These are phyloP conservation scores for Akanthomyces dipterigenus DNA, from an alignment of 2,329 filamentous ascomycete species.

Conservation along the genomic window DNA sequence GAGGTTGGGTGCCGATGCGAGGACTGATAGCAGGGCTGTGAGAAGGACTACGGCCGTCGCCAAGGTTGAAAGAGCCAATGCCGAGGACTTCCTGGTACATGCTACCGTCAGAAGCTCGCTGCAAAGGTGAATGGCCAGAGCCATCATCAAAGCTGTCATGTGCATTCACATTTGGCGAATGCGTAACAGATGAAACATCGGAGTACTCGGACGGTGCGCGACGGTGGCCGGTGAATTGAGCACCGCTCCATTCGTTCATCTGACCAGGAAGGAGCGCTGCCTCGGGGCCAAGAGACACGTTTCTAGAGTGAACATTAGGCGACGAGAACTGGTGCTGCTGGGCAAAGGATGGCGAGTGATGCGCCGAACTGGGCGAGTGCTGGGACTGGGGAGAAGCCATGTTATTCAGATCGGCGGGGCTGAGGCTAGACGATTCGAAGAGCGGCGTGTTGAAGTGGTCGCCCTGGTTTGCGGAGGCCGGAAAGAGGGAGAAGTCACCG, in stretches of 20 bases:
- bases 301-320: constrained; percentile 45
- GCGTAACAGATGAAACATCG: constrained; percentile 78
- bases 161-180: constrained; percentile 73
- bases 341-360: constrained; percentile 52
- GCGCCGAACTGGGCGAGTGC: constrained; percentile 46
- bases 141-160: constrained; percentile 74
- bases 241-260: constrained; percentile 45
- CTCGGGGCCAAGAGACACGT: constrained; percentile 51
- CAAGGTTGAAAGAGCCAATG: constrained; percentile 75
- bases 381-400: constrained; percentile 51
- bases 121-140: constrained; percentile 70
- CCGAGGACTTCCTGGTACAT: constrained; percentile 73
- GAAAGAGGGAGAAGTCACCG: constrained; percentile 60
- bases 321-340: constrained; percentile 47
- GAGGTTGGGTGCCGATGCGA: constrained; percentile 50
- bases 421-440: constrained; percentile 44
- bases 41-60: constrained; percentile 75
- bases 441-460: constrained; percentile 57
- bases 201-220: constrained; percentile 86
- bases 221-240: constrained; percentile 72
- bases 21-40: constrained; percentile 64
- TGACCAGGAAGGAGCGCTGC: constrained; percentile 50
- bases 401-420: constrained; percentile 40
- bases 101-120: constrained; percentile 63
- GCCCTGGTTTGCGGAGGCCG: constrained; percentile 39